Evolutionary conservation across 768 basidiomycete species (phyloP).

Genomic region (Pleurotus citrinopileatus): DNA sequence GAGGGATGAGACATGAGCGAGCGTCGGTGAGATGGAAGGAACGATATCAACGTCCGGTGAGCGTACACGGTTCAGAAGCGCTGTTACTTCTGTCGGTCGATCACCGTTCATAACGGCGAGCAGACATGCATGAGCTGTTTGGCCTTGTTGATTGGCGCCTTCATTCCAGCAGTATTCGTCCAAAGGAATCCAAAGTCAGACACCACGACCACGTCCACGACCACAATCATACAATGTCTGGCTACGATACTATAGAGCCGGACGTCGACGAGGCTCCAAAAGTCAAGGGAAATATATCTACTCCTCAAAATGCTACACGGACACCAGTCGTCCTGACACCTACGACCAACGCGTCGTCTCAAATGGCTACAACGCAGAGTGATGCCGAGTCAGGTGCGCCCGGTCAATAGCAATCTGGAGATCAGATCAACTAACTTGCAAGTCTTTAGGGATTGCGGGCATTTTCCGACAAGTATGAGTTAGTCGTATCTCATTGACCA

Average conservation of each 20-base stretch:
- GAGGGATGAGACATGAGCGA: conserved; percentile 18
- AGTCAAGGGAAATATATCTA: conserved; percentile 30
- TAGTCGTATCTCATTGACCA: conserved; percentile 7
- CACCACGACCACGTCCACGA: not conserved
- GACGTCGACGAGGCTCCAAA: conserved; percentile 51
- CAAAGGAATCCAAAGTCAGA: not conserved
- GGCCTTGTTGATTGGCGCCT: conserved; percentile 10
- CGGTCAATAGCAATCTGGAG: not conserved
- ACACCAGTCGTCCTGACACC: conserved; percentile 58
- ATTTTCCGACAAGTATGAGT: conserved; percentile 69
- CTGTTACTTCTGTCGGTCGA: conserved; percentile 11
- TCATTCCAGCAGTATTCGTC: not conserved
- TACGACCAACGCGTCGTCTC: conserved; percentile 35
- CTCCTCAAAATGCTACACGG: conserved; percentile 26
- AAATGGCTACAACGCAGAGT: conserved; percentile 50
- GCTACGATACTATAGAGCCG: conserved; percentile 76
- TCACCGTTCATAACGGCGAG: conserved; percentile 11
- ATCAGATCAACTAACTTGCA: conserved; percentile 6
- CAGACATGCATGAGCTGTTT: conserved; percentile 15
- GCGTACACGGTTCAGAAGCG: conserved; percentile 9
- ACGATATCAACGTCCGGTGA: conserved; percentile 4
- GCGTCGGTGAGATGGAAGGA: conserved; percentile 17
- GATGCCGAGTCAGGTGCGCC: conserved; percentile 78
- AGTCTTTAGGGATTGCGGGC: conserved; percentile 57
- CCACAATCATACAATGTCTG: conserved; percentile 2